Percentiles rank a stretch among this genome's conserved stretches.
These are phyloP conservation scores for Croton setiger DNA, from an alignment of 441 rosid species.

Conservation along the genomic window DNA sequence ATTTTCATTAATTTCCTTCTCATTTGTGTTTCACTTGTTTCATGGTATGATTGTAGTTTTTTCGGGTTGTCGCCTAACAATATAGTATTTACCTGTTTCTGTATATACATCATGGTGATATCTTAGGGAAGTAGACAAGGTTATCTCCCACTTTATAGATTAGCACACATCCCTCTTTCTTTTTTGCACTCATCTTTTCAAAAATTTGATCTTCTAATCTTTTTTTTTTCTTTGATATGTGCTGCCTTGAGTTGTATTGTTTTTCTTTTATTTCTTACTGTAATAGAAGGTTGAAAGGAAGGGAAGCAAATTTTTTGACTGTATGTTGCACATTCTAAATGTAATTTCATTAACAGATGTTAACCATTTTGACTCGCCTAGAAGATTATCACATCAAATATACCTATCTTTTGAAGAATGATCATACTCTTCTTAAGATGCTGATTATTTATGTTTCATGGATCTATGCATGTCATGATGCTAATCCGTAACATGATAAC, in stretches of 20 bases:
- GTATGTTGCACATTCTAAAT: background rate
- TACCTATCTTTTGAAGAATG: background rate
- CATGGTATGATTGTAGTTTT: background rate
- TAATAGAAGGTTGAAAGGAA: background rate
- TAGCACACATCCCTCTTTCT: no score
- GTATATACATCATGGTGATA: background rate
- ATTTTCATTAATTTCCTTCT: background rate
- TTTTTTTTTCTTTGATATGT: background rate
- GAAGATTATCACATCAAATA: background rate
- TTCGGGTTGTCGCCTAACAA: background rate
- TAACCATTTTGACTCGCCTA: background rate
- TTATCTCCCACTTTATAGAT: no score
- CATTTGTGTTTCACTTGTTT: background rate
- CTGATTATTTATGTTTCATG: background rate
- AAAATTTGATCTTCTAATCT: background rate
- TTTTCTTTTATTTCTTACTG: background rate
- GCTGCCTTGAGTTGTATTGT: background rate
- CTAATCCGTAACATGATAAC: background rate
- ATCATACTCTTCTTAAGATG: background rate
- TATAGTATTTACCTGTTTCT: background rate
- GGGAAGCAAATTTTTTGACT: background rate
- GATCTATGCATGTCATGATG: background rate
- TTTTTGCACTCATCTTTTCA: background rate
- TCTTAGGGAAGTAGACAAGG: background rate
- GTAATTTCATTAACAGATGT: background rate